phyloP scores from a whole-genome alignment of 1,284 basidiomycete species.

The Mycosarcoma mackinlayi region DNA sequence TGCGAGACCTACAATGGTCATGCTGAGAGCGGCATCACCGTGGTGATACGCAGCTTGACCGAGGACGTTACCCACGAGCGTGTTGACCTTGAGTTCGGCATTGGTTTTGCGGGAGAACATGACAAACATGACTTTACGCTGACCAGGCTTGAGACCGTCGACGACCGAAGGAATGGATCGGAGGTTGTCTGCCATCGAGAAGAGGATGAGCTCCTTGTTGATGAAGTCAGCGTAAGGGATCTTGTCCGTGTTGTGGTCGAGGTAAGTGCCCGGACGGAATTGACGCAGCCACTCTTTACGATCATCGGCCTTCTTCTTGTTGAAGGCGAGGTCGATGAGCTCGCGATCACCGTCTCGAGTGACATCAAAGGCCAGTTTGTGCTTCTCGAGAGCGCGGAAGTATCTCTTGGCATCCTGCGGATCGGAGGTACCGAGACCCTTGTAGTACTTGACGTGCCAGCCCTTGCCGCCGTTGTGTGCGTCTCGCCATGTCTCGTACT shows the following conservation, averaged over 20 bases:
- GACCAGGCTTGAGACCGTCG: constrained; percentile 98
- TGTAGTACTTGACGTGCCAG: constrained; percentile 80
- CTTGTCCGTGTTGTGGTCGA: constrained; percentile 88
- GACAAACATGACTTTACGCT: constrained; percentile 94
- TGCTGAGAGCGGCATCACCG: constrained; percentile 85
- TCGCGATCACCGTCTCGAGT: constrained; percentile 84
- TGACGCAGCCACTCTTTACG: constrained; percentile 98
- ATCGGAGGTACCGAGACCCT: constrained; percentile 96
- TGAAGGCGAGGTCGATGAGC: constrained; percentile 97
- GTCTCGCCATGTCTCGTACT: constrained; percentile 93
- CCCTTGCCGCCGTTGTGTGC: constrained; percentile 81
- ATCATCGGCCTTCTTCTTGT: constrained; percentile 99
- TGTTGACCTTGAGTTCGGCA: constrained; percentile 94
- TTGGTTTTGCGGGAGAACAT: constrained; percentile 95
- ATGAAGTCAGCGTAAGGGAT: constrained; percentile 94
- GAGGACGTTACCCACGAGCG: constrained; percentile 92
- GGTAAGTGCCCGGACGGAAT: constrained; percentile 95
- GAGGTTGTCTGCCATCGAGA: constrained; percentile 99
- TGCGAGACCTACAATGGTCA: constrained; percentile 92
- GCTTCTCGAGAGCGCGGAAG: constrained; percentile 90
- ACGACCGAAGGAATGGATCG: constrained; percentile 85
- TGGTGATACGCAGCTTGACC: constrained; percentile 98
- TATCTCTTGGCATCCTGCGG: constrained; percentile 91
- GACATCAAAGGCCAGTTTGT: constrained; percentile 90
- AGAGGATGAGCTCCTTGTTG: constrained; percentile 96